A percentile compares a stretch with the other conserved stretches of the same genome.
These are phyloP conservation scores for Aquilaria malaccensis DNA, from an alignment of 345 rosid species.

Conservation along the genomic window DNA sequence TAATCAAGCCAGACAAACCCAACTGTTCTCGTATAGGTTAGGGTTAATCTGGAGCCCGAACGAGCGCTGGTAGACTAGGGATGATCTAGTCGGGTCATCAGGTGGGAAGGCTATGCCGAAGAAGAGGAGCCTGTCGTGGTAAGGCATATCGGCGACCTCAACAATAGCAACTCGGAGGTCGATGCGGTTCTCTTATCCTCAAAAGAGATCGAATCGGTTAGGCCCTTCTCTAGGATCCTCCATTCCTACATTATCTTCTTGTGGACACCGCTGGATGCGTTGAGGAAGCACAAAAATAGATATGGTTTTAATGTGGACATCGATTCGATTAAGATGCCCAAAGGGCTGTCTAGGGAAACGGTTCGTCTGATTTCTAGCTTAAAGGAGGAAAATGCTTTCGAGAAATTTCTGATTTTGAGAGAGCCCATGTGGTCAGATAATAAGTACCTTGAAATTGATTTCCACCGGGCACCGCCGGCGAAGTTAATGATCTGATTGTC, in stretches of 20 bases:
- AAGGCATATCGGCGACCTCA: slow-evolving; percentile 49
- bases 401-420: slow-evolving; percentile 52
- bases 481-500: too few species aligned
- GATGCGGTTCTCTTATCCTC: slow-evolving; percentile 45
- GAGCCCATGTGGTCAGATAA: slow-evolving; percentile 96
- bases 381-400: slow-evolving; percentile 78
- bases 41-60: slow-evolving; percentile 54
- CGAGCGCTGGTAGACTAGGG: slow-evolving; percentile 33
- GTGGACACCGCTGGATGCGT: slow-evolving; percentile 14
- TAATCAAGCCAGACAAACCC: slow-evolving; percentile 47
- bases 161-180: slow-evolving; percentile 43
- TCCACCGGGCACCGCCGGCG: slow-evolving; percentile 23
- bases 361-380: slow-evolving; percentile 50
- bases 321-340: slow-evolving; percentile 74
- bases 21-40: slow-evolving; percentile 36
- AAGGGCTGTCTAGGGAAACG: slow-evolving; percentile 72
- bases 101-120: slow-evolving; percentile 51
- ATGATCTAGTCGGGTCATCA: slow-evolving; percentile 41
- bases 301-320: slow-evolving; percentile 68
- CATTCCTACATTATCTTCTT: slow-evolving; percentile 51
- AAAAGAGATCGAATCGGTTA: slow-evolving; percentile 46
- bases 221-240: slow-evolving; percentile 36
- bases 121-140: slow-evolving; percentile 60
- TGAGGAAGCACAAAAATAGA: slow-evolving; percentile 52
- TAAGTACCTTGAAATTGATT: slow-evolving; percentile 51